Evolutionary conservation across 208 protist genomes (phyloP), one percentile per base, ranked within the genome.

Genomic region (Trypanosomatidae sp.): DNA sequence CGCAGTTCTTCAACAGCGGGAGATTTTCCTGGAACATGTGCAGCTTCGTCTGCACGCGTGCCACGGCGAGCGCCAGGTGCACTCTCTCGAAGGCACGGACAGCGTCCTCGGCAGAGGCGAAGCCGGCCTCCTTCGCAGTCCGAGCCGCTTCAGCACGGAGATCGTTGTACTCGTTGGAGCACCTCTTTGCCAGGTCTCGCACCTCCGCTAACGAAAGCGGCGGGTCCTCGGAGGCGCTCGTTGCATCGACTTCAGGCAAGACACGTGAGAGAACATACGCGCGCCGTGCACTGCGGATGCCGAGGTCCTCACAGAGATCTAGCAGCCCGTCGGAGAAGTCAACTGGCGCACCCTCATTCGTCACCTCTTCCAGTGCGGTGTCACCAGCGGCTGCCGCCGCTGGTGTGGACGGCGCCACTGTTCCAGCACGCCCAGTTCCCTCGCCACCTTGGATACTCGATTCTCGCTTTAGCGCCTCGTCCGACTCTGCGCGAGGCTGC

Each of bases 251-350:
- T 10, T 79, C 33, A 5, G 64, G 68, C 41, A 83, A 66, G 5
- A 87, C 75, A 33, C 66, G 69, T 0, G 59, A 43, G 13, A 80
- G 69, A 17, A 87, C 79, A 62, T 82, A 87, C 33, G 72, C 83
- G 43, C 75, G 73, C 7, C 83, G 83, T 8, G 83, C 71, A n/a
- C 83, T 87, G 69, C 71, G 67, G 53, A 86, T 83, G 44, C 79
- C 74, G 43, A 86, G 75, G 50, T 77, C 67, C 22, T 81, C 75
- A 33, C 82, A 82, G 49, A 81, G 58, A 9, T 70, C 58, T 46
- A 80, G 56, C 19, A 80, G 15, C 0, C 75, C 64, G 64, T 46
- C 25, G 7, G 44, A 56, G 28, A 39, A 52, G 43, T 17, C n/a
- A 7, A 53, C 17, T 30, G n/a, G n/a, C 43, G 64, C 64, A 15